Evolutionary conservation across 1,284 basidiomycete species (phyloP), one percentile per base, ranked within the genome.

Genomic region (Trichosporon coremiiforme): DNA sequence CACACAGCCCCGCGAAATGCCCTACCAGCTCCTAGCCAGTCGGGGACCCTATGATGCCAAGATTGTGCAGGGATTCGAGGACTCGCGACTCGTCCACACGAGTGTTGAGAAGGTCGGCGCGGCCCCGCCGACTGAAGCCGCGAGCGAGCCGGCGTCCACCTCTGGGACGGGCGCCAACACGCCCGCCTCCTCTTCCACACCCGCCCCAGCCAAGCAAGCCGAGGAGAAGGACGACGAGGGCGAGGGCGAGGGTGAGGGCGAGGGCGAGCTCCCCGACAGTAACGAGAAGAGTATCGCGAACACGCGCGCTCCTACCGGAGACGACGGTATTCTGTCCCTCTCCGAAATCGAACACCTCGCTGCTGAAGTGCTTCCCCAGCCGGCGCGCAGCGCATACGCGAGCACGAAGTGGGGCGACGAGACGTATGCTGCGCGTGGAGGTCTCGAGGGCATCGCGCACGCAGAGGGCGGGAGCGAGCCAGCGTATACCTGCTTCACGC

Each of bases 1-100:
- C 82, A 94, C 94, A 67, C 85, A 90, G 45, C 96, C 96, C 0
- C 87, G 88, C 73, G 95, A 97, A 79, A 86, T 91, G 1, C 89
- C 89, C 0, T 98, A 99, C 80, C 88, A 91, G 25, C 86, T 98
- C n/a, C 82, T 96, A 41, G 81, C 80, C 0, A 35, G 57, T 7
- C 57, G 57, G 17, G 79, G 79, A 10, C 87, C 89, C 1, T 87
- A 88, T 13, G 86, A 88, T 69, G 75, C 85, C 10, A 81, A 82
- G 7, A 90, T 94, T 69, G 79, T 85, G 73, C 83, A 86, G 12
- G 83, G 83, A 15, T 84, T 98, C 15, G 77, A 84, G 2, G 76
- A 82, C 4, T 96, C 94, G 5, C 88, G 90, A 57, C 90, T 98
- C 38, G 89, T 98, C 1, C 95, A 98, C 78, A 84, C 86, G 22